Conservation (phyloP, 2,329 filamentous ascomycete genomes). For the Lojkania enalia region DNA sequence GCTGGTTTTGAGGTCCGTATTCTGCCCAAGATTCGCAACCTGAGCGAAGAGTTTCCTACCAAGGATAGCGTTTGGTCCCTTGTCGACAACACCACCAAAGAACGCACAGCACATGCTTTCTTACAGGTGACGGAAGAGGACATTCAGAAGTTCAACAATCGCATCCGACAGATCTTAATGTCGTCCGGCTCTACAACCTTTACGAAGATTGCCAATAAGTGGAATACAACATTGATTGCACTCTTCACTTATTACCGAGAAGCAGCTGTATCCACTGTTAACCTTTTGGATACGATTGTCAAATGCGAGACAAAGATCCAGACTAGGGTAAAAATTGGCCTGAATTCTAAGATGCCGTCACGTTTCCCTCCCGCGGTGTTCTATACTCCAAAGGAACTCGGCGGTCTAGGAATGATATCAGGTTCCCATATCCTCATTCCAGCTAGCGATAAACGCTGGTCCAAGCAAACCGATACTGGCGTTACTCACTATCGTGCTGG, state of each 20-base stretch:
- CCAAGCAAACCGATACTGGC: constrained; percentile 94
- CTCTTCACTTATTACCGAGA: constrained; percentile 99
- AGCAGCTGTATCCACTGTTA: constrained; percentile 92
- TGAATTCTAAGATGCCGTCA: constrained; percentile 99
- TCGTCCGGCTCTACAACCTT: constrained; percentile 99
- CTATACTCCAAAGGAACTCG: constrained; percentile 97
- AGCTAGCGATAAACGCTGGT: constrained; percentile 97
- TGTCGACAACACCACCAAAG: constrained; percentile 94
- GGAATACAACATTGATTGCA: constrained; percentile 97
- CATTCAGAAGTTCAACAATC: constrained; percentile 98
- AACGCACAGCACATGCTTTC: constrained; percentile 96
- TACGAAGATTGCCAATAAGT: constrained; percentile 99
- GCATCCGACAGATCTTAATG: constrained; percentile 98
- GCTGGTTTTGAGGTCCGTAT: constrained; percentile 97
- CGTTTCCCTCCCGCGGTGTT: constrained; percentile 98
- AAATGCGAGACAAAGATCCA: constrained; percentile 99
- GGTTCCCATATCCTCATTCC: constrained; percentile 97
- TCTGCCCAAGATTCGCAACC: constrained; percentile 89
- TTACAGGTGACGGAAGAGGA: constrained; percentile 97
- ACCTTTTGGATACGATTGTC: constrained; percentile 93
- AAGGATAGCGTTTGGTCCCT: constrained; percentile 99
- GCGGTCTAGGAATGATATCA: constrained; percentile 97
- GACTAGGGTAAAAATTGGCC: constrained; percentile 95
- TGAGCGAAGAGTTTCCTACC: constrained; percentile 93
- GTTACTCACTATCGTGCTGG: constrained; percentile 96